Base-by-base conservation (phyloP, 2,329 filamentous ascomycete species). In the Plenodomus tracheiphilus region DNA sequence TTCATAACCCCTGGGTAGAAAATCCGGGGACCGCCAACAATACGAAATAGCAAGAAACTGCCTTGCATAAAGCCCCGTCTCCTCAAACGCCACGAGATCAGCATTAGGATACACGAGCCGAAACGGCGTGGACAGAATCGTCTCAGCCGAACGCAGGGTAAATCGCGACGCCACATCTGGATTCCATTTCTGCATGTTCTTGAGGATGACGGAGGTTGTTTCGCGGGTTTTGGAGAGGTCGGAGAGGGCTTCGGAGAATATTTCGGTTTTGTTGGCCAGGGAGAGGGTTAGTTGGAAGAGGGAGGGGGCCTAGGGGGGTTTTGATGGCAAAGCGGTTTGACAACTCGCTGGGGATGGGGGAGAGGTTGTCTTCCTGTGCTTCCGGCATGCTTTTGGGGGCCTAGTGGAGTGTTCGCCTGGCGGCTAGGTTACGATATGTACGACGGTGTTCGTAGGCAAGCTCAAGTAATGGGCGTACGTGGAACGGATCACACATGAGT, bases 1-100 rank as follows among this genome's bases (percentile, higher is more conserved):
- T 17, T 53, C 28, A 19, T 54, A 54, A 2, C 36, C 47, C 17
- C 48, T 11, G 3, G 44, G 36, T 5, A 51, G 8, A 10, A 53
- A 53, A 2, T 53, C 44, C 1, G 39, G 35, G 3, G 51, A 58
- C 4, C 42, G 43, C 54, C 54, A 55, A 17, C 54, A 58, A 21
- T 58, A 58, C 1, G 54, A 58, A 18, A 58, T 45, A 3, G 51
- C 51, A 32, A 53, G 40, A 25, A 47, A 54, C 19, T 58, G 54
- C 6, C 54, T 43, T 2, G 47, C 46, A 17, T 53, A 53, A 0
- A 53, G 25, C 0, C 38, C 49, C 13, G 37, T 39, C 16, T 53
- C 45, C 0, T 53, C n/a, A 13, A 50, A 55, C 1, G 49, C 46
- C 5, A 17, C 4, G 7, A 48, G 28, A 2, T 36, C 46, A 1